phyloP scores from a whole-genome alignment of 805 yeast genomes.

The Lipomyces sp. region DNA sequence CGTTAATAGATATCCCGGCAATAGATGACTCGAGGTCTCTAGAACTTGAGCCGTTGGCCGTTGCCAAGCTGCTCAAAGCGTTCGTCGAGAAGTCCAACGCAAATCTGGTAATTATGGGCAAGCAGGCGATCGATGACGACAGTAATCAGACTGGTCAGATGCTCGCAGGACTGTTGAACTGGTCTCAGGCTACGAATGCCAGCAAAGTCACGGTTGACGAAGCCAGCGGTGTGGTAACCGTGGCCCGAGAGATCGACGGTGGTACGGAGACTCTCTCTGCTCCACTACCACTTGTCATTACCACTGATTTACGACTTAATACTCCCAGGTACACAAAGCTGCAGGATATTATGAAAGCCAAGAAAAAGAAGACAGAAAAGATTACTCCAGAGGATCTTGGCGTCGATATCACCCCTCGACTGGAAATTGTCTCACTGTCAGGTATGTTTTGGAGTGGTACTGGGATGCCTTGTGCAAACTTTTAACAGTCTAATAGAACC shows the following conservation, averaged over 20 bases:
- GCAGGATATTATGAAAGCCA: constrained; percentile 98
- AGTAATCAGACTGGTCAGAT: constrained; percentile 95
- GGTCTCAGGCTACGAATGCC: constrained; percentile 98
- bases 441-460: constrained; percentile 11
- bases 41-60: constrained; percentile 78
- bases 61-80: constrained; percentile 81
- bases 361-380: constrained; percentile 87
- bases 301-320: constrained; percentile 91
- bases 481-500: constrained; percentile 60
- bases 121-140: constrained; percentile 97
- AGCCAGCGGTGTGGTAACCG: constrained; percentile 53
- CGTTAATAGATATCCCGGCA: constrained; percentile 69
- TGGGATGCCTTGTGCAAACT: neutral
- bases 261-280: constrained; percentile 85
- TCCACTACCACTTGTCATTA: constrained; percentile 79
- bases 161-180: constrained; percentile 87
- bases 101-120: constrained; percentile 87
- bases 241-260: constrained; percentile 93
- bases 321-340: constrained; percentile 95
- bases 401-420: constrained; percentile 64
- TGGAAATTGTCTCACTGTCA: constrained; percentile 71
- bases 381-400: constrained; percentile 69
- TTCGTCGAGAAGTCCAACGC: constrained; percentile 70
- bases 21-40: constrained; percentile 44
- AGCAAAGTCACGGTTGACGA: constrained; percentile 74